Evolutionary conservation across 2,329 filamentous ascomycete genomes (phyloP).

Genomic region (Lachnellula subtilissima): DNA sequence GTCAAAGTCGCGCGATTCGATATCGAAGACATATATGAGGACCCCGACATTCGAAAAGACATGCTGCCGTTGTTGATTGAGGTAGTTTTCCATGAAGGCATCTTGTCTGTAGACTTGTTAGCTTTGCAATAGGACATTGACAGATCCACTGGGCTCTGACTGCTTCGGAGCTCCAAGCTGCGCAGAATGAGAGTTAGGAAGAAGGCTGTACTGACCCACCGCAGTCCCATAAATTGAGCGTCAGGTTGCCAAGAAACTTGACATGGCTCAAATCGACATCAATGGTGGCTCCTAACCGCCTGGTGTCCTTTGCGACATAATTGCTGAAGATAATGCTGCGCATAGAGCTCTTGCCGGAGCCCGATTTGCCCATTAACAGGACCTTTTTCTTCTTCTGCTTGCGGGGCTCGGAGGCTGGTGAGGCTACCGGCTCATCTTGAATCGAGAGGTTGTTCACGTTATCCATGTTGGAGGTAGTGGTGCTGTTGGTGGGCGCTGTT

Average conservation of each 20-base stretch:
- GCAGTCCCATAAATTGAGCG: constrained; percentile 97
- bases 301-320: constrained; percentile 93
- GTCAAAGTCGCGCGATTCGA: constrained; percentile 91
- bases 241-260: constrained; percentile 96
- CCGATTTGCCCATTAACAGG: constrained; percentile 88
- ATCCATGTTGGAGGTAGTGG: constrained; percentile 1
- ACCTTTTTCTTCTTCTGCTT: constrained; percentile 84
- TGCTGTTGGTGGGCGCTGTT: not conserved
- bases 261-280: constrained; percentile 98
- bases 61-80: constrained; percentile 89
- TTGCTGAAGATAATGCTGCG: constrained; percentile 98
- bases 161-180: too few relatives aligned
- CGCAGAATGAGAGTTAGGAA: not conserved
- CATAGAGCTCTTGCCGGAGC: constrained; percentile 98
- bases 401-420: constrained; percentile 25
- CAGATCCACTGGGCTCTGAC: not conserved
- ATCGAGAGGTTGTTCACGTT: constrained; percentile 20
- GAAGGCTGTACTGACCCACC: constrained; percentile 58
- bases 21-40: constrained; percentile 98
- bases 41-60: constrained; percentile 97
- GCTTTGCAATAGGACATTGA: not conserved
- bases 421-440: constrained; percentile 21
- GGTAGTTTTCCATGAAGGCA: constrained; percentile 97
- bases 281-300: constrained; percentile 89
- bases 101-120: constrained; percentile 62